Conservation (phyloP, 768 basidiomycete species). For the Suillus cothurnatus region DNA sequence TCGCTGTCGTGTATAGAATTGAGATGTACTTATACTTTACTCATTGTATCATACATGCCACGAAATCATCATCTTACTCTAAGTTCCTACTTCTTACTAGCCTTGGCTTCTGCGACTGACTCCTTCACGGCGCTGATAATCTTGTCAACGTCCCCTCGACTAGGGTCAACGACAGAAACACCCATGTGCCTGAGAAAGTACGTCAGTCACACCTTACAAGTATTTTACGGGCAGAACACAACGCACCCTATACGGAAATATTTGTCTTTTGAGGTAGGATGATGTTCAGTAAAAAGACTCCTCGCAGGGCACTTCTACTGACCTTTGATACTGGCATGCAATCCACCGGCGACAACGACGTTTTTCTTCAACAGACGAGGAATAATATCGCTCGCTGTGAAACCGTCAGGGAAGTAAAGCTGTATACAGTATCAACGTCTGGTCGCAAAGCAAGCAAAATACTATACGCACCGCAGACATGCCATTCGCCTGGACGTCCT, state of each 20-base stretch:
- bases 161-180: slow-evolving; percentile 67
- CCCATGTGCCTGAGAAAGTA: slow-evolving; percentile 78
- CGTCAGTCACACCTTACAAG: slow-evolving; percentile 6
- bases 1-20: neutral
- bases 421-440: slow-evolving; percentile 30
- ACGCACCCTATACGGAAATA: slow-evolving; percentile 89
- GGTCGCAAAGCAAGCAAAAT: no score
- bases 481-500: slow-evolving; percentile 79
- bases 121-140: slow-evolving; percentile 68
- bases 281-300: neutral
- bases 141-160: slow-evolving; percentile 75
- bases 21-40: neutral
- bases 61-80: neutral
- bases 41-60: neutral
- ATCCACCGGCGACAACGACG: slow-evolving; percentile 84
- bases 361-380: slow-evolving; percentile 71
- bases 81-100: slow-evolving; percentile 16
- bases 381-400: slow-evolving; percentile 75
- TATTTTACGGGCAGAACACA: slow-evolving; percentile 7
- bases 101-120: slow-evolving; percentile 43
- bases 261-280: slow-evolving; percentile 50
- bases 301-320: slow-evolving; percentile 18
- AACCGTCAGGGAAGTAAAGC: slow-evolving; percentile 82
- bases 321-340: slow-evolving; percentile 85
- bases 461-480: slow-evolving; percentile 78